Conservation (phyloP, 108 stramenopile genomes). For the Thalassiosira profunda region DNA sequence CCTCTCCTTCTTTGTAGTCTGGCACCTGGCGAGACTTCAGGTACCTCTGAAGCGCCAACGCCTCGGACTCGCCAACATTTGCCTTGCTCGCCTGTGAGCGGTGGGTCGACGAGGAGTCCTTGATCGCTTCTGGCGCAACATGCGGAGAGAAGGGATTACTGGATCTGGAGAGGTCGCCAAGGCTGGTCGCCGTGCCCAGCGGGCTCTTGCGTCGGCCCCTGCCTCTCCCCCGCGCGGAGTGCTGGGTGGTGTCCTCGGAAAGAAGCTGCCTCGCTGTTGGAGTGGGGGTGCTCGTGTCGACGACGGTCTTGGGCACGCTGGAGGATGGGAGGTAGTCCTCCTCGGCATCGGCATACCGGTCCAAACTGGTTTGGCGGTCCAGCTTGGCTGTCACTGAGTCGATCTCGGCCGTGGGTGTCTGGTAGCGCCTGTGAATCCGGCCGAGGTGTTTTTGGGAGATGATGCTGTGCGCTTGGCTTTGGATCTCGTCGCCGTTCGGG, state of each 20-base stretch:
- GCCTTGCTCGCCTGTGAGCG: too few species aligned
- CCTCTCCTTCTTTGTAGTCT: slow-evolving; percentile 50
- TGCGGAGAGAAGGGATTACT: background rate
- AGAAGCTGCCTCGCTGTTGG: background rate
- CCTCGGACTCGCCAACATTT: too few species aligned
- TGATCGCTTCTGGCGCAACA: background rate
- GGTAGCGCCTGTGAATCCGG: slow-evolving; percentile 8
- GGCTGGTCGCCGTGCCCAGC: background rate
- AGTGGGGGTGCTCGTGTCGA: background rate
- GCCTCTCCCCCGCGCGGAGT: background rate
- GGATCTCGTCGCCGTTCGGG: background rate
- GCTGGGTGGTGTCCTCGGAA: background rate
- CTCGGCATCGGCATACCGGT: background rate
- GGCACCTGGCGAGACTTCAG: slow-evolving; percentile 27
- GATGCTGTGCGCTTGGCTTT: slow-evolving; percentile 1
- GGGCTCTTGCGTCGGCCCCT: background rate
- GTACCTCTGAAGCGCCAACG: background rate
- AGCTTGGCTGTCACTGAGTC: background rate
- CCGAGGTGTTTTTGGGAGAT: slow-evolving; percentile 30
- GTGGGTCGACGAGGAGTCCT: background rate
- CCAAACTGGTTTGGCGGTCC: background rate
- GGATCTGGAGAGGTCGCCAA: background rate
- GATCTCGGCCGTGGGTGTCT: background rate
- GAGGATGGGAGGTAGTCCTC: background rate
- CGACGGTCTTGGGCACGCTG: background rate